Base-by-base conservation (phyloP, 1,284 basidiomycete genomes). In the Rhizopogon hawkerae region DNA sequence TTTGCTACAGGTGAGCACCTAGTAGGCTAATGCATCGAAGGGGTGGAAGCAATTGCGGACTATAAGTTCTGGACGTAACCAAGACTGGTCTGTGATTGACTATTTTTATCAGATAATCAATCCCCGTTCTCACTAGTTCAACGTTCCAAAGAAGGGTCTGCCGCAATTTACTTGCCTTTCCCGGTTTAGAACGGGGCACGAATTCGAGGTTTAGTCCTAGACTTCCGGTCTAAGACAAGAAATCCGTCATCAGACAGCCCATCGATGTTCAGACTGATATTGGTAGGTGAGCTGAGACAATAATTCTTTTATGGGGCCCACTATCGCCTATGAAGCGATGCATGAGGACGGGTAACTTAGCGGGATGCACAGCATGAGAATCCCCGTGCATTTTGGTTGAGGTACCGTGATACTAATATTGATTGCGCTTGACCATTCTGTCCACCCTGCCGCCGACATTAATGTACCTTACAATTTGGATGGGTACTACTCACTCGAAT, bases 361-460 rank as follows among this genome's bases (percentile, higher is more conserved):
- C 41, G 29, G 41, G 29, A 18, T 36, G 9, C 7, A 5, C 16
- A 18, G 11, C 41, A 31, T 43, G 41, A 43, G 41, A 43, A 43
- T 43, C 41, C 5, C 18, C 7, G 31, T 33, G 26, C 29, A 42
- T 18, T 21, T 21, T 21, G 21, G 26, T 42, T 11, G 26, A 43
- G 41, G 41, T n/a, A 46, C 38, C 10, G 29, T 31, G 29, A 16
- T 8, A 21, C 33, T 21, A 4, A 38, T n/a, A 9, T 11, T 18
- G 43, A 48, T 48, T 46, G 29, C 14, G 34, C 35, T 46, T 46
- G 45, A 10, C 18, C 24, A 14, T 47, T 47, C 23, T 34, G 24
- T 48, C 44, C 41, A 33, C 41, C 41, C 46, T 46, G 42, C 10
- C 43, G 42, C 42, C 42, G 44, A 26, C 14, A 31, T 31, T 31